Base-by-base conservation (phyloP, 2,329 filamentous ascomycete species). In the Colletotrichum abscissum region DNA sequence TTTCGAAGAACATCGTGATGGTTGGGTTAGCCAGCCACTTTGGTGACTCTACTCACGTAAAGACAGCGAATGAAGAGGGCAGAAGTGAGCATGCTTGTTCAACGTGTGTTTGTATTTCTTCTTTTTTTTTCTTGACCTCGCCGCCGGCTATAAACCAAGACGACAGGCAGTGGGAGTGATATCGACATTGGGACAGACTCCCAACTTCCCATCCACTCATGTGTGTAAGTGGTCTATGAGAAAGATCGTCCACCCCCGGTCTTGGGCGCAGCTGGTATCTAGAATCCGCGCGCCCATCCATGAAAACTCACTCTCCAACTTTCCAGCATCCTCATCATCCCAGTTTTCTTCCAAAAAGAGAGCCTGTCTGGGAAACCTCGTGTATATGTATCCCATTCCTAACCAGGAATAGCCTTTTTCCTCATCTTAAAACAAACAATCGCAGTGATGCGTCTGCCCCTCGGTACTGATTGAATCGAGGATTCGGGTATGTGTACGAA, bases 401-500 rank as follows among this genome's bases (percentile, higher is more conserved):
- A 19, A 14, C n/a, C 38, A 52, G n/a, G n/a, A 42, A 6, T 11
- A 59, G 5, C 24, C 58, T 46, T 11, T 26, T 30, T 42, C 54
- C 46, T 38, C 38, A 16, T 28, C 24, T 62, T 49, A 6, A 72
- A 66, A 58, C 28, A 49, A 63, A 63, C 49, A 69, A 63, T 65
- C 55, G 70, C 70, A 70, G 49, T n/a, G 22, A 55, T 65, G 60
- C 67, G 67, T 70, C 67, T 70, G 70, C 60, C 63, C 70, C 56
- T 73, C 67, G 38, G 38, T 66, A 57, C 54, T 64, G 38, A 33
- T 56, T 69, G 64, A 67, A 72, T 67, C 68, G 63, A 72, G 68
- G 68, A 72, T 63, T 58, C 58, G 72, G 67, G 67, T 74, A 72
- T 71, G 72, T 74, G 67, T 63, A 59, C 68, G 57, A 74, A 60